Conservation (phyloP, 306 rosid genomes). For the Senna siamea region DNA sequence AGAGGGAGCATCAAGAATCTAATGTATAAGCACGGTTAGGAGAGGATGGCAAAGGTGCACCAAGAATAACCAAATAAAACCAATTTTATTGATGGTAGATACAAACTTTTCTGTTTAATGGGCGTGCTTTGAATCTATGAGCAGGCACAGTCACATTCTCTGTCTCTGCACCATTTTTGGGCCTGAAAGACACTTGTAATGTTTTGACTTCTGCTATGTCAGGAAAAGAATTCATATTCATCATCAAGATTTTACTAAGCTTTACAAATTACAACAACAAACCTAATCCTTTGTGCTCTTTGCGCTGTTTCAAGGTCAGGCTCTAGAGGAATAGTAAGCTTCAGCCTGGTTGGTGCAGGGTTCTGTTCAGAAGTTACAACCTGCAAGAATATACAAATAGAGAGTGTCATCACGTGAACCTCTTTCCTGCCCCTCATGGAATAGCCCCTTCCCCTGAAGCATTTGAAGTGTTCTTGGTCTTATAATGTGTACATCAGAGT, state of each 20-base stretch:
- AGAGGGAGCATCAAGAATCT: constrained; percentile 92
- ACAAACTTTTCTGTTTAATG: constrained; percentile 89
- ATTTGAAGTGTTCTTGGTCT: constrained; percentile 20
- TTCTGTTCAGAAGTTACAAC: constrained; percentile 61
- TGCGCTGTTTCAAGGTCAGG: constrained; percentile 84
- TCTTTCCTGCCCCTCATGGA: constrained; percentile 28
- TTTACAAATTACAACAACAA: constrained; percentile 33
- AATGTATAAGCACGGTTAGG: constrained; percentile 30
- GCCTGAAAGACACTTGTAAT: constrained; percentile 51
- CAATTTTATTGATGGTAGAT: constrained; percentile 33
- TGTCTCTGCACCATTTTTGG: constrained; percentile 59
- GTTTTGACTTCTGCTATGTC: constrained; percentile 20
- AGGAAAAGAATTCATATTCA: constrained; percentile 24
- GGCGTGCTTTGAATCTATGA: constrained; percentile 86
- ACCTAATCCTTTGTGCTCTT: constrained; percentile 88
- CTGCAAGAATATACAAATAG: constrained; percentile 50
- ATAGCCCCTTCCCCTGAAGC: constrained; percentile 4
- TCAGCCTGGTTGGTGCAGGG: constrained; percentile 56
- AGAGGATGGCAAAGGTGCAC: constrained; percentile 24
- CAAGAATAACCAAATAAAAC: constrained; percentile 28
- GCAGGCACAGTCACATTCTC: constrained; percentile 48
- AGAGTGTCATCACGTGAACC: constrained; percentile 26
- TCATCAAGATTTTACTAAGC: constrained; percentile 19
- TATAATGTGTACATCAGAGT: constrained; percentile 28
- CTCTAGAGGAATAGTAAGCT: constrained; percentile 85